Base-by-base conservation (phyloP, 1,139 yeast species). In the Geotrichum citri-aurantii region DNA sequence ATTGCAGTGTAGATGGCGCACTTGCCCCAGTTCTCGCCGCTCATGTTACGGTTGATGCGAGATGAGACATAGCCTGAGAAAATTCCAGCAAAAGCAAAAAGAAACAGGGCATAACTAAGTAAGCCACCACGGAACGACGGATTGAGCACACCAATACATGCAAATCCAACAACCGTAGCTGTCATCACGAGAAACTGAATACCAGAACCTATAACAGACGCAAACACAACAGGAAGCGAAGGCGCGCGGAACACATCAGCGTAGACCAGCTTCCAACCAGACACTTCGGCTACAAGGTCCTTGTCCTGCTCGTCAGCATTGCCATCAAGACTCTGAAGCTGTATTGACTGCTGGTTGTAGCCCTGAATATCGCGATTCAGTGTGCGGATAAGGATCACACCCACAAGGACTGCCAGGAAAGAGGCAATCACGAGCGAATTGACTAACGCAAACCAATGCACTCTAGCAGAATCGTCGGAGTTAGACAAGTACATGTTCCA, bases 11-110 rank as follows among this genome's bases (percentile, higher is more conserved):
- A 55, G 2, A 68, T 27, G 21, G 70, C 68, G 47, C 62, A 61
- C 52, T 62, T 55, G 23, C 61, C 62, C 67, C 74, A 65, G 26
- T 64, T 62, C 50, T 79, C 75, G 55, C 77, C 77, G 31, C 79
- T 74, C 68, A 85, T 80, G 29, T 79, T 69, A 68, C 81, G 85
- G 69, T 80, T 82, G 53, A 86, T 73, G 57, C 85, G 78, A 12
- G 88, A 77, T 26, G 95, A 89, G 12, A 83, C 75, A 68, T 81
- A 88, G 0, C 96, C 89, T 0, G 95, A 85, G 57, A 86, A 79
- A 29, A 84, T 78, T 0, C 95, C 95, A 24, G 93, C 88, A 52
- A 81, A 72, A 8, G 86, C 81, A 65, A 88, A 83, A 61, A 84
- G 77, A 8, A 81, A 72, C 44, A 87, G 68, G 0, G 90, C 82